Conservation (phyloP, 208 protist species). For the Trichomonas vaginalis region DNA sequence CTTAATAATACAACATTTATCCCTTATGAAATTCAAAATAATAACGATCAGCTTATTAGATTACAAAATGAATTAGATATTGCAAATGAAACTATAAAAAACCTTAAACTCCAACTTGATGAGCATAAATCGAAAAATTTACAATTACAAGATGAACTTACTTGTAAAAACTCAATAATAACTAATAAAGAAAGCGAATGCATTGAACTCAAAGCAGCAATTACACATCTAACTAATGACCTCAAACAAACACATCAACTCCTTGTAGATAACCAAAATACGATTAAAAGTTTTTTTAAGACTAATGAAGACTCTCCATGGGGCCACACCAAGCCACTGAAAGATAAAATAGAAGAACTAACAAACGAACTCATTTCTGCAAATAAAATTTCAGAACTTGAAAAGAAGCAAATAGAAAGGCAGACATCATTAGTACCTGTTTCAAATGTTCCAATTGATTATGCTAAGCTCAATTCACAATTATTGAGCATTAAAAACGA, state of each 20-base stretch:
- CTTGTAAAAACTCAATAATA: not conserved
- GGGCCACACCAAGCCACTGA: not conserved
- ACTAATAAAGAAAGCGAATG: not conserved
- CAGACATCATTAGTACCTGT: not conserved
- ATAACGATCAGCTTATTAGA: not conserved
- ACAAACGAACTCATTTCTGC: not conserved
- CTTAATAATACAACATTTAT: not conserved
- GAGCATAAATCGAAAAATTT: not conserved
- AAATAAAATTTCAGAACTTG: not conserved
- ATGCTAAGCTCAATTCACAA: not conserved
- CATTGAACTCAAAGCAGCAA: not conserved
- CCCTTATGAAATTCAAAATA: not conserved
- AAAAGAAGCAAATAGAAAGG: not conserved
- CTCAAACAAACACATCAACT: not conserved
- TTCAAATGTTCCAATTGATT: not conserved
- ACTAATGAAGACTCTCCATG: not conserved
- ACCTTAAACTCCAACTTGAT: not conserved
- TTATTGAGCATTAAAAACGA: not conserved
- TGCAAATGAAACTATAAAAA: not conserved
- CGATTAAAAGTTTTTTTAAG: not conserved
- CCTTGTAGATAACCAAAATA: not conserved
- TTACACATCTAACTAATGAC: not conserved
- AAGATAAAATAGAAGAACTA: not conserved
- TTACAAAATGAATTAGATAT: not conserved
- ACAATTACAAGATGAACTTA: not conserved